A percentile compares a stretch with the other conserved stretches of the same genome.
Conservation (phyloP, 139 green algal species). For the Astrephomene gubernaculifera region DNA sequence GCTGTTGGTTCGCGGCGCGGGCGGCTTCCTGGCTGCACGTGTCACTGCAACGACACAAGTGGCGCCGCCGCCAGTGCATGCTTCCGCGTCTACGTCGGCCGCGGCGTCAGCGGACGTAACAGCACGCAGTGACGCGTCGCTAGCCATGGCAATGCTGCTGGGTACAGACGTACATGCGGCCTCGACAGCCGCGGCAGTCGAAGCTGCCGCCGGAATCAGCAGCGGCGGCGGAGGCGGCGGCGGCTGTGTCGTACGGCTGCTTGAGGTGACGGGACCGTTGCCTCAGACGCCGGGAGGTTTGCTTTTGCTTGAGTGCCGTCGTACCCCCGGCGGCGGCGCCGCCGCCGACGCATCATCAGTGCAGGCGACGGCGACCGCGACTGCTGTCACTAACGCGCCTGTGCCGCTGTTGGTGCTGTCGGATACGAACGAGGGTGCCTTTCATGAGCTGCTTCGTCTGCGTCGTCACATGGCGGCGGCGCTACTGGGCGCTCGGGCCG, state of each 20-base stretch:
- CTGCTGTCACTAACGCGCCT: not conserved
- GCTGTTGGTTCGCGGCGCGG: slow-evolving; percentile 1
- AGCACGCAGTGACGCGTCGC: too few species aligned
- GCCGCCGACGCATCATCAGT: not conserved
- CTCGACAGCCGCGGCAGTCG: too few species aligned
- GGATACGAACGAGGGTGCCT: not conserved
- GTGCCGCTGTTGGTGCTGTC: slow-evolving; percentile 42
- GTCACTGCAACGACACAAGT: too few species aligned
- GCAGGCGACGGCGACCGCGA: not conserved
- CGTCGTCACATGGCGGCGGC: not conserved
- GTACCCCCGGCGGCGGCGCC: not conserved
- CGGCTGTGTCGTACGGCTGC: not conserved
- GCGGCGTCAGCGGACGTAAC: not conserved
- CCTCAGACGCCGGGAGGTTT: not conserved
- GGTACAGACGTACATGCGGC: too few species aligned
- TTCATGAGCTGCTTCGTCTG: slow-evolving; percentile 15
- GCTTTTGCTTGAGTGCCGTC: slow-evolving; percentile 37
- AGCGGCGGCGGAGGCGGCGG: not conserved
- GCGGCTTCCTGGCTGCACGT: slow-evolving; percentile 8
- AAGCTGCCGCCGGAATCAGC: too few species aligned
- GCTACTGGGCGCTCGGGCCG: slow-evolving; percentile 14
- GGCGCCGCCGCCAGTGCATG: too few species aligned
- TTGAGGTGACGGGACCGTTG: not conserved
- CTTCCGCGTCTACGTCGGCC: not conserved
- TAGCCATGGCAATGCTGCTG: too few species aligned